phyloP scores from a whole-genome alignment of 2,329 filamentous ascomycete genomes.

The Incumbomyces delicatus region DNA sequence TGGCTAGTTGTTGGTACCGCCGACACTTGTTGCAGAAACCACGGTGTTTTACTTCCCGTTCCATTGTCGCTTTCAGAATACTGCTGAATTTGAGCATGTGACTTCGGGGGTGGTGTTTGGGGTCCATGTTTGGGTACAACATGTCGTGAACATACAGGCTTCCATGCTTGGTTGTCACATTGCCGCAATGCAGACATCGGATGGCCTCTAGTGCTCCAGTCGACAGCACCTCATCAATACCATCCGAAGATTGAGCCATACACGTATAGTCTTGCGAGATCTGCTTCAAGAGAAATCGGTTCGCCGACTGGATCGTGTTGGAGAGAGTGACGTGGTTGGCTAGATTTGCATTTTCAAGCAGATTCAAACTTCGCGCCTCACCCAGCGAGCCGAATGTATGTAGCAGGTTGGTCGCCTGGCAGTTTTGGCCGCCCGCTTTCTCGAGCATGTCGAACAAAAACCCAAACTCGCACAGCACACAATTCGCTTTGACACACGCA shows the following conservation, averaged over 20 bases:
- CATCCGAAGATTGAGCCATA: slow-evolving; percentile 50
- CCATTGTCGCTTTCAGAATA: slow-evolving; percentile 83
- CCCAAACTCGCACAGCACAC: slow-evolving; percentile 85
- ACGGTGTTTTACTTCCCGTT: slow-evolving; percentile 76
- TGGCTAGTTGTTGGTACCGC: slow-evolving; percentile 78
- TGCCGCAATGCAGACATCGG: slow-evolving; percentile 75
- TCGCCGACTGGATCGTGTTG: slow-evolving; percentile 74
- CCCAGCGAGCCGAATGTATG: slow-evolving; percentile 79
- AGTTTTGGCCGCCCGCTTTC: slow-evolving; percentile 87
- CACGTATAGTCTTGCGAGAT: slow-evolving; percentile 67
- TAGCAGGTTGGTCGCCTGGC: slow-evolving; percentile 89
- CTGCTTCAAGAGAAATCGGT: slow-evolving; percentile 74
- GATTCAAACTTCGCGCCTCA: slow-evolving; percentile 64
- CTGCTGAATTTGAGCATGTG: slow-evolving; percentile 63
- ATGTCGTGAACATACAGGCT: slow-evolving; percentile 78
- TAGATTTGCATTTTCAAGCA: slow-evolving; percentile 67
- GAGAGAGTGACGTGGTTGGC: slow-evolving; percentile 62
- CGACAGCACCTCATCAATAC: slow-evolving; percentile 58
- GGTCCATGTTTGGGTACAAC: slow-evolving; percentile 51
- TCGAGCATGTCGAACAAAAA: slow-evolving; percentile 97
- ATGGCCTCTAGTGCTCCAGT: slow-evolving; percentile 47
- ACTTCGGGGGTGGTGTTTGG: slow-evolving; percentile 42
- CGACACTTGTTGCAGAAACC: slow-evolving; percentile 92
- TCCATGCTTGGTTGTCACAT: slow-evolving; percentile 71
- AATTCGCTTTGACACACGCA: slow-evolving; percentile 70